These are phyloP conservation scores for Echium plantagineum DNA, from an alignment of 257 asterid species.

Conservation along the genomic window DNA sequence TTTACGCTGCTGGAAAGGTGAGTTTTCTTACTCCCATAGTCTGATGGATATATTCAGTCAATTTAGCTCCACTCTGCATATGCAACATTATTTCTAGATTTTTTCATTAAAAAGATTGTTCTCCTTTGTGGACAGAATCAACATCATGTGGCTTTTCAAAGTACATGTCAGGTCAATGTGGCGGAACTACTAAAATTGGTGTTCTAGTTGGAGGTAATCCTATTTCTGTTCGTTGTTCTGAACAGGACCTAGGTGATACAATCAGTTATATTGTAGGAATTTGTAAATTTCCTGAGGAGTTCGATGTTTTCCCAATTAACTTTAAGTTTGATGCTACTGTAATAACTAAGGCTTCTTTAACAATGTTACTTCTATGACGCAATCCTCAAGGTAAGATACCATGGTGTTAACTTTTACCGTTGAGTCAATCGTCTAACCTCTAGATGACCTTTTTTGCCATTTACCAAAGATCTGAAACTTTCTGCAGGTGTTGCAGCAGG, in stretches of 20 bases:
- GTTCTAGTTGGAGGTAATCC: slow-evolving; percentile 60
- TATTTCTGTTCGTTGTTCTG: background rate
- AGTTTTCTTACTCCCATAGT: background rate
- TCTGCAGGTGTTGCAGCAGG: slow-evolving; percentile 55
- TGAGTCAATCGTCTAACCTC: no score
- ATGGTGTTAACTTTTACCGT: no score
- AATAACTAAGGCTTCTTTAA: no score
- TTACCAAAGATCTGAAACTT: background rate
- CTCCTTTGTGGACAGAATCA: slow-evolving; percentile 29
- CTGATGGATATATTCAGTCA: no score
- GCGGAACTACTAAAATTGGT: slow-evolving; percentile 71
- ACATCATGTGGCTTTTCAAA: slow-evolving; percentile 48
- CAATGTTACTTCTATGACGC: no score
- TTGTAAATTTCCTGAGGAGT: background rate
- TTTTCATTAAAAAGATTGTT: no score
- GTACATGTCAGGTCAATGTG: slow-evolving; percentile 69
- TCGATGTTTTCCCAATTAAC: no score
- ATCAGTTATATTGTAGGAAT: background rate
- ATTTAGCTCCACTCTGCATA: no score
- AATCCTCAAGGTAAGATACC: no score
- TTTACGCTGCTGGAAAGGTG: slow-evolving; percentile 78
- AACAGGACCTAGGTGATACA: no score
- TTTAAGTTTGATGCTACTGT: no score
- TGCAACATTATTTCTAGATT: no score
- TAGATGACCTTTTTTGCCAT: background rate